Conservation (phyloP, 2,329 filamentous ascomycete genomes). For the Daldinia eschscholtzii region DNA sequence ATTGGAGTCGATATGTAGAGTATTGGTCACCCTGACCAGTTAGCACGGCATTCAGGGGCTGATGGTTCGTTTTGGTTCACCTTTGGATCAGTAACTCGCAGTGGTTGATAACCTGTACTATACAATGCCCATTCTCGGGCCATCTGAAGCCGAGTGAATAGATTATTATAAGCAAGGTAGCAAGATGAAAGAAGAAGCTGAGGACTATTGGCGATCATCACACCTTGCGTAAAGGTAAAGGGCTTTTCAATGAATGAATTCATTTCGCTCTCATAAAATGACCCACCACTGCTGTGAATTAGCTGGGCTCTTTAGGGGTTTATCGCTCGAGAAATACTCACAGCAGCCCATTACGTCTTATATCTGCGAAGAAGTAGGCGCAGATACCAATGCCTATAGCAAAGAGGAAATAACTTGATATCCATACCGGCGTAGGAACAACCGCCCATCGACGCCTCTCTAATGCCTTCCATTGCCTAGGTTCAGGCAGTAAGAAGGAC, state of each 20-base stretch:
- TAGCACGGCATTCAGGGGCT: not conserved
- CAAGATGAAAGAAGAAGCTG: constrained; percentile 57
- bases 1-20: constrained; percentile 55
- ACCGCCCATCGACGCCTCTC: constrained; percentile 25
- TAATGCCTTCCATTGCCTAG: constrained; percentile 28
- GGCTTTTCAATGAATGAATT: constrained; percentile 26
- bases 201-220: constrained; percentile 54
- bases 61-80: constrained; percentile 10
- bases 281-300: constrained; percentile 5
- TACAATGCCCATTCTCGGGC: constrained; percentile 59
- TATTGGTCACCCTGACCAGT: constrained; percentile 50
- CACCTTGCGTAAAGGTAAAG: constrained; percentile 31
- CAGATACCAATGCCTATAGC: constrained; percentile 27
- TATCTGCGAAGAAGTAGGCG: constrained; percentile 15
- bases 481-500: constrained; percentile 18
- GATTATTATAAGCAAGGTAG: constrained; percentile 57
- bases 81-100: constrained; percentile 54
- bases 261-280: constrained; percentile 32
- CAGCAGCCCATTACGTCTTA: not conserved
- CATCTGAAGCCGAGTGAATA: constrained; percentile 59
- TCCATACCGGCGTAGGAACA: constrained; percentile 38
- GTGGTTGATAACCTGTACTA: constrained; percentile 46
- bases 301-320: not conserved
- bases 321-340: not conserved
- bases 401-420: constrained; percentile 40